These are phyloP conservation scores for Epichloe typhina DNA, from an alignment of 2,329 filamentous ascomycete species.

Conservation along the genomic window DNA sequence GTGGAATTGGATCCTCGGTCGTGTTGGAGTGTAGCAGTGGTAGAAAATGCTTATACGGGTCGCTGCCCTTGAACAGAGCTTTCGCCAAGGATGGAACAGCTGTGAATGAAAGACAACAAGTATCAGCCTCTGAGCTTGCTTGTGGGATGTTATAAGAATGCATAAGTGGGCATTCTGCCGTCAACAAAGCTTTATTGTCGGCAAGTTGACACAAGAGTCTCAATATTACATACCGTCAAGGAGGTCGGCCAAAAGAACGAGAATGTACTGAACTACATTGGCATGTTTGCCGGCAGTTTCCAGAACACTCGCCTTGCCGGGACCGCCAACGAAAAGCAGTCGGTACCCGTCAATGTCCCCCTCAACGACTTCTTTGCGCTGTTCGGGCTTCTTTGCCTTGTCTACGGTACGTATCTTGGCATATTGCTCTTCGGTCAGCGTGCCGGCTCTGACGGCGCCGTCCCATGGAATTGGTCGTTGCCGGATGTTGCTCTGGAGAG, in stretches of 20 bases:
- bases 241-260: conserved; percentile 78
- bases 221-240: conserved; percentile 54
- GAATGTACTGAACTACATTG: conserved; percentile 89
- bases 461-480: conserved; percentile 95
- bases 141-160: not conserved
- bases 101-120: conserved; percentile 20
- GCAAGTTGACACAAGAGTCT: not conserved
- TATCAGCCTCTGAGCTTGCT: not conserved
- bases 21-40: conserved; percentile 73
- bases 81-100: conserved; percentile 69
- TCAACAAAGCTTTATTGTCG: not conserved
- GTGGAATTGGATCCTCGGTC: conserved; percentile 65
- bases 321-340: conserved; percentile 63
- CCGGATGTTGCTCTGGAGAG: conserved; percentile 93
- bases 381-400: conserved; percentile 78
- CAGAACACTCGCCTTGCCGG: conserved; percentile 58
- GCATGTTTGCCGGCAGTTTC: conserved; percentile 74
- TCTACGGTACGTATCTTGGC: conserved; percentile 94
- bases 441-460: conserved; percentile 83
- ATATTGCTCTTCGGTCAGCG: conserved; percentile 85
- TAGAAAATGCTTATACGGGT: conserved; percentile 74
- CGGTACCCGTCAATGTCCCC: conserved; percentile 68
- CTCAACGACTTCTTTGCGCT: conserved; percentile 72
- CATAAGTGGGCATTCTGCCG: not conserved
- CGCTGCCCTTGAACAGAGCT: conserved; percentile 58